Conservation (phyloP, 2,329 filamentous ascomycete species). For the Sporothrix protearum region DNA sequence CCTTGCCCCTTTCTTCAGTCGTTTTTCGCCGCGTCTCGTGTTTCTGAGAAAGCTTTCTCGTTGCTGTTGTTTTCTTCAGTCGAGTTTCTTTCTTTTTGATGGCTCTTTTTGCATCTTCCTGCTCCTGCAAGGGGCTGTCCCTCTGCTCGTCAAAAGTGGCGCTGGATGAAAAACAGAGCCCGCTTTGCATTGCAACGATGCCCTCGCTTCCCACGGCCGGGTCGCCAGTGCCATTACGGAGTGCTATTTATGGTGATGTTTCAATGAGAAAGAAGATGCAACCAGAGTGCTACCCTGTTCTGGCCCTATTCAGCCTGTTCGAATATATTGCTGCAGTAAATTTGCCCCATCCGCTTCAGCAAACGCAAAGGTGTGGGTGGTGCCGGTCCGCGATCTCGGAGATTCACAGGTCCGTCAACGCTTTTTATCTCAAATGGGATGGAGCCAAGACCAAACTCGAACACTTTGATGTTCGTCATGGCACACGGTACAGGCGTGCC, state of each 20-base stretch:
- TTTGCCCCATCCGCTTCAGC: neutral
- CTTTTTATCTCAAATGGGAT: conserved; percentile 8
- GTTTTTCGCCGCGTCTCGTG: neutral
- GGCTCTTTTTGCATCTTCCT: neutral
- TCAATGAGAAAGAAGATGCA: neutral
- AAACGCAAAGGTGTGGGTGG: conserved; percentile 11
- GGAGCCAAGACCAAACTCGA: neutral
- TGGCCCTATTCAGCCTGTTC: neutral
- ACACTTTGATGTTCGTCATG: neutral
- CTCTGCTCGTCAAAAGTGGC: neutral
- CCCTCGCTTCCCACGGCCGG: neutral
- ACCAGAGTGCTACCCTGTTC: neutral
- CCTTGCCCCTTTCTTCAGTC: neutral
- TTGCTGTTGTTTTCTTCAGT: neutral
- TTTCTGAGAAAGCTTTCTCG: neutral
- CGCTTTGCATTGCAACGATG: neutral
- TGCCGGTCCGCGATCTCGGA: conserved; percentile 16
- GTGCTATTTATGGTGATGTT: neutral
- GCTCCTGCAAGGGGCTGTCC: neutral
- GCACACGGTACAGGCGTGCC: too few species aligned
- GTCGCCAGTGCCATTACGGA: neutral
- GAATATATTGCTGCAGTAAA: conserved; percentile 2
- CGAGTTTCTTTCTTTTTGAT: neutral
- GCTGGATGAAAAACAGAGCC: neutral
- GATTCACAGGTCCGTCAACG: conserved; percentile 13